Percentiles rank a stretch among this genome's conserved stretches.
phyloP scores from a whole-genome alignment of 2,329 filamentous ascomycete species.

The Davidsoniella virescens region DNA sequence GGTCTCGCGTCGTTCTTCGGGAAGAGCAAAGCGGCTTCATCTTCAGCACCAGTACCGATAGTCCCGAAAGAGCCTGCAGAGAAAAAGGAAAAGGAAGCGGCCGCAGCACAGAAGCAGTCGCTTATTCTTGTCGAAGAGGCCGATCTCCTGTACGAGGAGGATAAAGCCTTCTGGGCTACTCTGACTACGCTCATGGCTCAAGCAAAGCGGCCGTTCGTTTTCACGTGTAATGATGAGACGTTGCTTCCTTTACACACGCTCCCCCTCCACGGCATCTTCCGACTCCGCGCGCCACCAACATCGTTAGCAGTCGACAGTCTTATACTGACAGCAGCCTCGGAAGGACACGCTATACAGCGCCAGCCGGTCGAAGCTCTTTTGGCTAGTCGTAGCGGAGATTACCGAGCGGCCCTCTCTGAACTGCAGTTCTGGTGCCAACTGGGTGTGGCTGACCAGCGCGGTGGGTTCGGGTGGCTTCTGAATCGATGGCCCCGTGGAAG shows the following conservation, averaged over 20 bases:
- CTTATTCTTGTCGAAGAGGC: conserved; percentile 88
- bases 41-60: background rate
- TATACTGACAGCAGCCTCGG: conserved; percentile 66
- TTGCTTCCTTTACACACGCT: conserved; percentile 59
- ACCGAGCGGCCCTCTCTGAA: conserved; percentile 68
- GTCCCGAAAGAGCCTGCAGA: conserved; percentile 15
- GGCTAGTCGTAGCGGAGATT: conserved; percentile 48
- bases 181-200: conserved; percentile 61
- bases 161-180: conserved; percentile 86
- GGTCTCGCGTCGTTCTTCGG: conserved; percentile 15
- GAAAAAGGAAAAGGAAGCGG: conserved; percentile 18
- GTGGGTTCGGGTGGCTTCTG: conserved; percentile 81
- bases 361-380: conserved; percentile 55
- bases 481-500: conserved; percentile 57
- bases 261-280: conserved; percentile 72
- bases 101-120: conserved; percentile 65
- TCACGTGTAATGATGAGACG: conserved; percentile 89
- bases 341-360: conserved; percentile 66
- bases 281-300: conserved; percentile 49
- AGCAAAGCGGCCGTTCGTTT: conserved; percentile 80
- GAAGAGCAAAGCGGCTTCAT: conserved; percentile 23
- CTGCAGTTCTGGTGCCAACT: conserved; percentile 97
- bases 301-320: conserved; percentile 65
- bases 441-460: conserved; percentile 73
- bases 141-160: conserved; percentile 85